Percentiles rank a stretch among this genome's conserved stretches.
Conservation (phyloP, 768 basidiomycete species). For the Holtermanniella nyarrowii region DNA sequence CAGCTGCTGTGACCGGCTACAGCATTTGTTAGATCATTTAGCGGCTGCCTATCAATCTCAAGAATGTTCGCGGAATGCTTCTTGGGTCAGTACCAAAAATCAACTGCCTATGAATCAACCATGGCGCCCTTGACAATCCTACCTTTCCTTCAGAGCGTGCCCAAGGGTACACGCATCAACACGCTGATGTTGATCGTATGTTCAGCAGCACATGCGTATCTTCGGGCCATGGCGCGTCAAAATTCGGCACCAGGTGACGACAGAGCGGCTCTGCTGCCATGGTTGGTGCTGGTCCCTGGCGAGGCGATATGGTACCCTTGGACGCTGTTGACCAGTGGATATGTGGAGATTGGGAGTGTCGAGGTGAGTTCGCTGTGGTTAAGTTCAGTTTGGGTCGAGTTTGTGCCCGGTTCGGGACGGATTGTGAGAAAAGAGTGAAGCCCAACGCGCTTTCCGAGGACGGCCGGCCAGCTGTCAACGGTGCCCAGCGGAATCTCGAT, state of each 20-base stretch:
- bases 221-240: slow-evolving; percentile 7
- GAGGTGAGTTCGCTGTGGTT: slow-evolving; percentile 53
- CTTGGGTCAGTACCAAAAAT: neutral
- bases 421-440: too few species aligned
- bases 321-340: slow-evolving; percentile 80
- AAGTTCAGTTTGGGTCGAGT: too few species aligned
- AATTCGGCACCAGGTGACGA: slow-evolving; percentile 12
- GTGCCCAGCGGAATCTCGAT: too few species aligned
- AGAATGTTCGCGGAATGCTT: too few species aligned
- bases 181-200: slow-evolving; percentile 21
- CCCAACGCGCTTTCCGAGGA: too few species aligned
- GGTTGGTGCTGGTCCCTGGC: slow-evolving; percentile 72
- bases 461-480: too few species aligned
- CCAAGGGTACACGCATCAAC: slow-evolving; percentile 31
- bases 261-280: slow-evolving; percentile 30
- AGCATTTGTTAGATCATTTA: too few species aligned
- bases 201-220: slow-evolving; percentile 14
- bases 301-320: slow-evolving; percentile 76
- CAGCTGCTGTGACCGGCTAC: too few species aligned
- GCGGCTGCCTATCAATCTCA: too few species aligned
- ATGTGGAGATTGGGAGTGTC: slow-evolving; percentile 71
- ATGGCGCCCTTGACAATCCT: slow-evolving; percentile 40
- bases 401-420: too few species aligned
- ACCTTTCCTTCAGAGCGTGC: slow-evolving; percentile 38
- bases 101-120: too few species aligned